Evolutionary conservation across 768 basidiomycete species (phyloP).

Genomic region (Austroboletus festivus): DNA sequence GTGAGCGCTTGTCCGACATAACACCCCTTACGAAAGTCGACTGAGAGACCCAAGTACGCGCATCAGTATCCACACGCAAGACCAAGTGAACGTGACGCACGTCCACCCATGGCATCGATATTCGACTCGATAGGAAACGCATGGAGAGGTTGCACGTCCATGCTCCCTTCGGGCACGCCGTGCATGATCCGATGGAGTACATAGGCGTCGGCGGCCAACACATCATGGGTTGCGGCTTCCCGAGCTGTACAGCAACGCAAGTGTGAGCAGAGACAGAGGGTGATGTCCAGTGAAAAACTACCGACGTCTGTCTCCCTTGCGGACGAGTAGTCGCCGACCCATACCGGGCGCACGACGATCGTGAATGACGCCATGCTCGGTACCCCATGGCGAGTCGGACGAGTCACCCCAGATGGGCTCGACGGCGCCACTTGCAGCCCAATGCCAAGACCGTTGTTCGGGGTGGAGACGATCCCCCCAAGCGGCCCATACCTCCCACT

Average conservation of each 20-base stretch:
- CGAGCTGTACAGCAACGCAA: conserved; percentile 38
- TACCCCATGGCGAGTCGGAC: conserved; percentile 58
- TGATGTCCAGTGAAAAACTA: conserved; percentile 17
- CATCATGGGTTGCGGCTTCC: conserved; percentile 56
- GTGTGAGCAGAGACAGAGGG: neutral
- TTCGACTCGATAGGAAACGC: conserved; percentile 95
- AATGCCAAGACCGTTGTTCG: conserved; percentile 47
- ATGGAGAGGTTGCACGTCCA: conserved; percentile 71
- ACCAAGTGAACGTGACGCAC: conserved; percentile 46
- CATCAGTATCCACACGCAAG: neutral
- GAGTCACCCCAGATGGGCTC: conserved; percentile 70
- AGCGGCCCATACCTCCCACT: conserved; percentile 78
- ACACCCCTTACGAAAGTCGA: conserved; percentile 97
- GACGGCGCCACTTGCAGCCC: conserved; percentile 68
- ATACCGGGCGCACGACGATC: conserved; percentile 75
- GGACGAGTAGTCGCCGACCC: conserved; percentile 70
- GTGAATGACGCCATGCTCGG: conserved; percentile 44
- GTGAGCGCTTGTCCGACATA: conserved; percentile 98
- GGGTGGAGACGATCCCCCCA: conserved; percentile 56
- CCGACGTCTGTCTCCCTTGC: conserved; percentile 74
- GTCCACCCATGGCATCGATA: conserved; percentile 89
- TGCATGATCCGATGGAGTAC: conserved; percentile 72
- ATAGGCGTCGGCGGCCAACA: conserved; percentile 55
- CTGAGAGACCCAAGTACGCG: conserved; percentile 36
- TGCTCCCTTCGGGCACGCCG: conserved; percentile 84